These are phyloP conservation scores for Gremmenia infestans DNA, from an alignment of 2,329 filamentous ascomycete species.

Conservation along the genomic window DNA sequence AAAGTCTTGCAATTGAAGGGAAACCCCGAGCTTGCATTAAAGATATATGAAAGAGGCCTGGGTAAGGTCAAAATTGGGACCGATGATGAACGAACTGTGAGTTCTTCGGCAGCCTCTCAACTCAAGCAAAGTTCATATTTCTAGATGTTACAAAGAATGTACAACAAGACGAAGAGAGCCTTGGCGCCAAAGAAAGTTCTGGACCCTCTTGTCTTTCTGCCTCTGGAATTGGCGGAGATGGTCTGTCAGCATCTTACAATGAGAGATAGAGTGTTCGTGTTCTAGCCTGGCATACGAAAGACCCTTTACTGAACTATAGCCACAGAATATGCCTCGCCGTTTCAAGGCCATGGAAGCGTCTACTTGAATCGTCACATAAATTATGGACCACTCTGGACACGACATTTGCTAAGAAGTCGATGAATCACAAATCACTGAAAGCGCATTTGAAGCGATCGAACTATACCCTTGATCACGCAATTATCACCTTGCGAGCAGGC, in stretches of 20 bases:
- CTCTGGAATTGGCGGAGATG: conserved; percentile 31
- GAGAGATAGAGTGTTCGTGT: conserved; percentile 28
- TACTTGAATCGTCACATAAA: conserved; percentile 27
- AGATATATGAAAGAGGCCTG: conserved; percentile 32
- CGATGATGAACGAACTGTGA: conserved; percentile 27
- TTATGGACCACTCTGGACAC: conserved; percentile 31
- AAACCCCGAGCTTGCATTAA: conserved; percentile 27
- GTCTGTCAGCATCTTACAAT: conserved; percentile 26
- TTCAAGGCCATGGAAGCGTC: conserved; percentile 27
- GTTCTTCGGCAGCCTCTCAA: not conserved
- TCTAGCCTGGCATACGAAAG: not conserved
- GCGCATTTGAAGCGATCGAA: conserved; percentile 26
- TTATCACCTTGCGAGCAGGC: conserved; percentile 17
- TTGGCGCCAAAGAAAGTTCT: conserved; percentile 21
- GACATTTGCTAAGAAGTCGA: conserved; percentile 8
- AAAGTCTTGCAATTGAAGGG: conserved; percentile 29
- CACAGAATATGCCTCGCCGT: conserved; percentile 29
- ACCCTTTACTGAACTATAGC: conserved; percentile 5
- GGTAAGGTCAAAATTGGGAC: conserved; percentile 29
- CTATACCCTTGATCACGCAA: conserved; percentile 24
- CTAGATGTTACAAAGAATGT: conserved; percentile 28
- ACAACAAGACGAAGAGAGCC: conserved; percentile 25
- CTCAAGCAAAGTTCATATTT: conserved; percentile 3
- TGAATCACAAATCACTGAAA: conserved; percentile 23
- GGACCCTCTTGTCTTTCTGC: conserved; percentile 31